phyloP scores from a whole-genome alignment of 1,284 basidiomycete species.

The Ustilago cynodontis region DNA sequence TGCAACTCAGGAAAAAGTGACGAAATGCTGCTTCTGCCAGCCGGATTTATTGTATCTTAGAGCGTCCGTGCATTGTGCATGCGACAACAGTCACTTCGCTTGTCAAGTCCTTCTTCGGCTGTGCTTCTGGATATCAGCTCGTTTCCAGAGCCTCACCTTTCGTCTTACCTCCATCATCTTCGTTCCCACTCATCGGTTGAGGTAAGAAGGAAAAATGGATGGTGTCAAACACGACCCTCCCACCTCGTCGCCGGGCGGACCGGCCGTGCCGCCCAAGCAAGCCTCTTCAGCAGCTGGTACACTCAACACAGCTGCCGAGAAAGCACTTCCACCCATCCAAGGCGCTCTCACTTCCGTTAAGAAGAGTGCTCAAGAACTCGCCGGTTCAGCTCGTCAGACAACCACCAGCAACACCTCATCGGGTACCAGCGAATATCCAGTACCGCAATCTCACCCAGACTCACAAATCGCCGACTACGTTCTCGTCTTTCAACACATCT shows the following conservation, averaged over 20 bases:
- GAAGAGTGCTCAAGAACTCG: constrained; percentile 11
- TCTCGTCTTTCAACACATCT: constrained; percentile 58
- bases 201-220: constrained; percentile 25
- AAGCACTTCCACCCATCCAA: constrained; percentile 40
- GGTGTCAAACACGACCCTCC: constrained; percentile 33
- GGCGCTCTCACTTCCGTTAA: constrained; percentile 20
- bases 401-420: background rate
- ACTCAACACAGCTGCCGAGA: constrained; percentile 24
- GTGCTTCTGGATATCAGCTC: background rate
- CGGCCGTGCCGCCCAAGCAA: constrained; percentile 22
- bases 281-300: background rate
- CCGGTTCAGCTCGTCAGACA: constrained; percentile 1
- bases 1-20: background rate
- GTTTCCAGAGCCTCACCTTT: background rate
- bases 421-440: constrained; percentile 15
- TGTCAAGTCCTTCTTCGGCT: background rate
- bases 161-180: background rate
- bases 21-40: constrained; percentile 6
- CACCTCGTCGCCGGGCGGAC: constrained; percentile 1
- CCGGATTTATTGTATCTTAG: background rate
- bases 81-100: background rate
- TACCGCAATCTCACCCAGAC: constrained; percentile 35
- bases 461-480: constrained; percentile 60
- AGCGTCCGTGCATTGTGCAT: constrained; percentile 20
- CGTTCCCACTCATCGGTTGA: no score